Base-by-base conservation (phyloP, 1,139 yeast species). In the Candida freyschussii region DNA sequence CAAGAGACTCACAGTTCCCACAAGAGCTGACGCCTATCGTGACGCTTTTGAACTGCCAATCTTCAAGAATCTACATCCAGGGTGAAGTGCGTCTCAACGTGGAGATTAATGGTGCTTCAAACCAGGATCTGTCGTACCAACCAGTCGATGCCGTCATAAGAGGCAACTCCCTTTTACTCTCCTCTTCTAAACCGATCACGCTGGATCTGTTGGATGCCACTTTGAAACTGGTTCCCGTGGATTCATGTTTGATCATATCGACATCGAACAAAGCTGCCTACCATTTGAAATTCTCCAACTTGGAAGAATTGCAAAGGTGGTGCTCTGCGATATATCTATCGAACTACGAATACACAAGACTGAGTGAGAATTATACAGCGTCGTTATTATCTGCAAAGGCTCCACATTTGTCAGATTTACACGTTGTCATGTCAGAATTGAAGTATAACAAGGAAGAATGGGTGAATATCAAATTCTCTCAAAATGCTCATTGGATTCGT, bases 321-420 rank as follows among this genome's bases (percentile, higher is more conserved):
- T 69, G 79, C 34, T 65, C 80, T 13, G 84, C 89, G 3, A 67
- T 85, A 38, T 62, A 91, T 32, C 63, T 85, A 39, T 67, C 91
- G 6, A 68, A 70, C 35, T 83, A 67, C 53, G 95, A 85, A 57
- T 75, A 76, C 53, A 69, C 71, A 24, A 59, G 78, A 16, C 63
- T 85, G 31, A 94, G 83, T 56, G 89, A 81, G 52, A 89, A 93
- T 2, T 85, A 85, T 56, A 84, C 95, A 1, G 95, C 93, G 2
- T 91, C 94, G 0, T 59, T 85, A 34, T 62, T 85, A 30, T 76
- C 85, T 19, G 79, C 91, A 11, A 68, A 86, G 50, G 95, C 95
- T 12, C 68, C 86, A 9, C 59, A 77, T 36, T 65, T 85, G 40
- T 75, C 82, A 28, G 95, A 87, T 51, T 78, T 85, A 37, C 71